These are phyloP conservation scores for Leptographium flavum DNA, from an alignment of 2,329 filamentous ascomycete species.

Conservation along the genomic window DNA sequence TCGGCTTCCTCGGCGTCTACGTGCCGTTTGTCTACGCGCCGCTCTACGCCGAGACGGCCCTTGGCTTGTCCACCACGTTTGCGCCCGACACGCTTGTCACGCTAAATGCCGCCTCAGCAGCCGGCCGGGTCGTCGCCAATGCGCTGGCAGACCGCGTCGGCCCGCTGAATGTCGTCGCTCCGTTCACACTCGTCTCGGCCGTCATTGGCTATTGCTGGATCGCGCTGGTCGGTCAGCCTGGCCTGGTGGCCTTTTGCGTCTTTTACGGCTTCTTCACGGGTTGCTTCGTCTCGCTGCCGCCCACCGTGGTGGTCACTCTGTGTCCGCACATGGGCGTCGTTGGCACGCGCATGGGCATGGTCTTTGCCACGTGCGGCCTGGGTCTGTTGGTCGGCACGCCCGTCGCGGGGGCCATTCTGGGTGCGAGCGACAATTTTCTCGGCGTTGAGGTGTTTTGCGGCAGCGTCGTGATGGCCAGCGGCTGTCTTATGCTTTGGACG, in stretches of 20 bases:
- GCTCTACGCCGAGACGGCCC: slow-evolving; percentile 25
- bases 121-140: slow-evolving; percentile 30
- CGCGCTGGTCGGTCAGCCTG: slow-evolving; percentile 19
- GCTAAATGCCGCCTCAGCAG: slow-evolving; percentile 29
- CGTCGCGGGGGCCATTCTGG: neutral
- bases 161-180: slow-evolving; percentile 23
- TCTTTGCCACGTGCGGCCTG: neutral
- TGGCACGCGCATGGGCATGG: neutral
- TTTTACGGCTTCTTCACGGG: slow-evolving; percentile 32
- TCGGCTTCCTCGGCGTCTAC: slow-evolving; percentile 30
- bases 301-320: neutral
- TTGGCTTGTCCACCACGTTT: slow-evolving; percentile 15
- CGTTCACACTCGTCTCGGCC: slow-evolving; percentile 19
- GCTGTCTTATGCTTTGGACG: no score
- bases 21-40: slow-evolving; percentile 34
- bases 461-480: no score
- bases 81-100: slow-evolving; percentile 14
- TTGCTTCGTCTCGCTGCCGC: slow-evolving; percentile 16
- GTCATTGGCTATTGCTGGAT: slow-evolving; percentile 26
- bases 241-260: slow-evolving; percentile 25
- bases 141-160: slow-evolving; percentile 28
- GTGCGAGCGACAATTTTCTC: neutral
- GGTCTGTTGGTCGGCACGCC: neutral
- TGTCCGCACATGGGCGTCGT: neutral
- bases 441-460: neutral